Evolutionary conservation across 2,329 filamentous ascomycete species (phyloP).

Genomic region (Aspergillus awamori): DNA sequence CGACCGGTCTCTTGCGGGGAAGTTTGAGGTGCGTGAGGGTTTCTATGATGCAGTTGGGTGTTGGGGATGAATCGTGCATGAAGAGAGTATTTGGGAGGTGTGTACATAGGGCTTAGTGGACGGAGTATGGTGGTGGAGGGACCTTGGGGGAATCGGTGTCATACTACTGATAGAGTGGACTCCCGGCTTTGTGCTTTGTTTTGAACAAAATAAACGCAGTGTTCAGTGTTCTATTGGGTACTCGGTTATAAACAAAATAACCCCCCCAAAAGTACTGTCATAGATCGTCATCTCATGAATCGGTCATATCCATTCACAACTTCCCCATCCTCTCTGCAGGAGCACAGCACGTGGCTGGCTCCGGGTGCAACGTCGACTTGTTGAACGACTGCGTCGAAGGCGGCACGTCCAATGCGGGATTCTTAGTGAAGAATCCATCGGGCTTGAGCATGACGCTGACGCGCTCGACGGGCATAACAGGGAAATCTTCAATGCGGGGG

Average conservation of each 20-base stretch:
- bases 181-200: too few relatives aligned
- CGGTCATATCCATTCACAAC: conserved; percentile 19
- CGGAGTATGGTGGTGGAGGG: neutral
- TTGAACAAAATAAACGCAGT: too few relatives aligned
- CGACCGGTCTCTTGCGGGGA: too few relatives aligned
- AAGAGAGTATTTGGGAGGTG: neutral
- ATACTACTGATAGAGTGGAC: neutral
- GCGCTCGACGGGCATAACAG: conserved; percentile 66
- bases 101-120: neutral
- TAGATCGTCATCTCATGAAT: neutral
- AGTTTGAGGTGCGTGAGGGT: too few relatives aligned
- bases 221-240: too few relatives aligned
- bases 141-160: conserved; percentile 5
- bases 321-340: conserved; percentile 28
- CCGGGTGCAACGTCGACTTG: conserved; percentile 39
- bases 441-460: conserved; percentile 52
- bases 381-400: conserved; percentile 45
- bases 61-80: neutral
- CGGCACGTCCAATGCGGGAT: conserved; percentile 53
- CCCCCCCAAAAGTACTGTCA: neutral
- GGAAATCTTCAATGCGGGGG: conserved; percentile 66
- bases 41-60: neutral
- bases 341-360: conserved; percentile 29
- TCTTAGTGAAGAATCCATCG: conserved; percentile 55
- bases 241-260: too few relatives aligned